Conservation (phyloP, 228 moss, liverwort and hornwort genomes). For the Sphagnum magellanicum region DNA sequence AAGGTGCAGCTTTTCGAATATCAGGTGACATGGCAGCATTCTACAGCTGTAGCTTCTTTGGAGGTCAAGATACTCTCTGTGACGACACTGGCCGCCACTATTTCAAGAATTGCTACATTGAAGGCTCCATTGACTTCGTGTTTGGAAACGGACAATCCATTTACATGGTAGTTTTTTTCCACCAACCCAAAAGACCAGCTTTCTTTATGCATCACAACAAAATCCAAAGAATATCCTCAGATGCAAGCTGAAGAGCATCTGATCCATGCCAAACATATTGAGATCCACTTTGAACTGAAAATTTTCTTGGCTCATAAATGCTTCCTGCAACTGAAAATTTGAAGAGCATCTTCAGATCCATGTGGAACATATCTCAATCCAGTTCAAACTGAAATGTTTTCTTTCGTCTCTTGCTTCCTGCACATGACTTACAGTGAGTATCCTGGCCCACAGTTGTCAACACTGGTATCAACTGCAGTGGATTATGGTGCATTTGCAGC, state of each 20-base stretch:
- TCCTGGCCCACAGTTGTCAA: constrained; percentile 2
- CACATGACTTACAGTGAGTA: too few species aligned
- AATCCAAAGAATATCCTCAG: not conserved
- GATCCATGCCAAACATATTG: too few species aligned
- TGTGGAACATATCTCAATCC: too few species aligned
- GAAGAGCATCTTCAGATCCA: too few species aligned
- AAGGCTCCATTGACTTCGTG: constrained; percentile 13
- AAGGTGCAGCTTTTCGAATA: constrained; percentile 15
- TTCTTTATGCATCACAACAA: not conserved
- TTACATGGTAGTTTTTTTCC: constrained; percentile 6
- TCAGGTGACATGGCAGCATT: constrained; percentile 13
- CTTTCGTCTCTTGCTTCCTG: too few species aligned
- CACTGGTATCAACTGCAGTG: constrained; percentile 11
- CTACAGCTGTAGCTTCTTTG: constrained; percentile 14
- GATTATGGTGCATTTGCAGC: constrained; percentile 11
- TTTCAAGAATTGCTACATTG: constrained; percentile 12
- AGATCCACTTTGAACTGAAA: too few species aligned
- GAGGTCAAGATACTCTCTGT: constrained; percentile 9
- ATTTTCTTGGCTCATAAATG: too few species aligned
- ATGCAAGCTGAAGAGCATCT: not conserved
- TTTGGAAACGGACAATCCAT: constrained; percentile 12
- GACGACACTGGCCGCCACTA: constrained; percentile 12
- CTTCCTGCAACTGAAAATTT: too few species aligned
- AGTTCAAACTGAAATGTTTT: too few species aligned
- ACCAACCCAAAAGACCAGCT: too few species aligned